Conservation (phyloP, 768 basidiomycete species). For the Podaxis sp. region DNA sequence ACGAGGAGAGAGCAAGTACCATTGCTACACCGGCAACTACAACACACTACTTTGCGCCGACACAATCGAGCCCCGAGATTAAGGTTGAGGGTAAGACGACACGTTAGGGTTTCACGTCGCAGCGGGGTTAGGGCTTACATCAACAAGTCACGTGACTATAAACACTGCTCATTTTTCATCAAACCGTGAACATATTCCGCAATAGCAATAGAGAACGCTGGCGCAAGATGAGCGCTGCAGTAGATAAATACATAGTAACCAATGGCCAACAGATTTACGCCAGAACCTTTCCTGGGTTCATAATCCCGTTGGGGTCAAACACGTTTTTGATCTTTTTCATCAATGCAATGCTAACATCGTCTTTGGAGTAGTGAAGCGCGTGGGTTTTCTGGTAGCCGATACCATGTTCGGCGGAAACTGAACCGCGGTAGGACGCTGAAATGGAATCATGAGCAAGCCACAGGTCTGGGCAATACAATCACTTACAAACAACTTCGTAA, state of each 20-base stretch:
- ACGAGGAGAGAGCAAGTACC: conserved; percentile 15
- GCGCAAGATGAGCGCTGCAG: neutral
- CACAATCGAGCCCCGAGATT: conserved; percentile 38
- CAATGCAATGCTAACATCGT: conserved; percentile 69
- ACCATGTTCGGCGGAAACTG: conserved; percentile 96
- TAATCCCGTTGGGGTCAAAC: conserved; percentile 89
- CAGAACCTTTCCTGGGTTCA: conserved; percentile 90
- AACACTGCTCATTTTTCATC: neutral
- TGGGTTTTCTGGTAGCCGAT: conserved; percentile 95
- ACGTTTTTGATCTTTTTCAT: conserved; percentile 90
- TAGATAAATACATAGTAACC: neutral
- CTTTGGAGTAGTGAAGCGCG: conserved; percentile 87
- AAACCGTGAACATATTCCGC: neutral
- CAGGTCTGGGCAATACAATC: neutral
- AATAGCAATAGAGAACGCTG: neutral
- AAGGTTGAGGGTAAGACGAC: conserved; percentile 46
- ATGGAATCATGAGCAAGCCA: neutral
- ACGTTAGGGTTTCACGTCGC: conserved; percentile 30
- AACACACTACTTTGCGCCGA: neutral
- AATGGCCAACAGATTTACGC: conserved; percentile 24
- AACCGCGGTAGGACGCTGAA: conserved; percentile 76
- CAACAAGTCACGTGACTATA: conserved; percentile 18
- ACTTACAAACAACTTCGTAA: conserved; percentile 60
- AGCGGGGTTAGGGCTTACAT: conserved; percentile 35
- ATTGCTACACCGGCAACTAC: conserved; percentile 12